These are phyloP conservation scores for Pyrenopolyporus hunteri DNA, from an alignment of 495 filamentous ascomycete genomes.

Conservation along the genomic window DNA sequence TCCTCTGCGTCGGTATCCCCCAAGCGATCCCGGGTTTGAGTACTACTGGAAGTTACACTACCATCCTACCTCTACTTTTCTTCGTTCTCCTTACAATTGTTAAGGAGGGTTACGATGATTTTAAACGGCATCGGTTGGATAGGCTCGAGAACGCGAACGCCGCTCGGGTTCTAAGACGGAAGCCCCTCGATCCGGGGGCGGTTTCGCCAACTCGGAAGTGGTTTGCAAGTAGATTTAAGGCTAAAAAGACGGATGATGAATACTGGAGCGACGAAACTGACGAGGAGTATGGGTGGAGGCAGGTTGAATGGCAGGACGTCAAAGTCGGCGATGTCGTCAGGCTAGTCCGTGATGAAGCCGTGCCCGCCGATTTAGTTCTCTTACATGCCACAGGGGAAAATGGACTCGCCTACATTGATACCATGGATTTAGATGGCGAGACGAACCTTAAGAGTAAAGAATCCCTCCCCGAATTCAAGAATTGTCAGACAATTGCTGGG, in stretches of 20 bases:
- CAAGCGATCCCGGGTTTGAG: slow-evolving; percentile 89
- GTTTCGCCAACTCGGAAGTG: slow-evolving; percentile 23
- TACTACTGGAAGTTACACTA: slow-evolving; percentile 89
- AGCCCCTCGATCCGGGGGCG: neutral
- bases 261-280: slow-evolving; percentile 29
- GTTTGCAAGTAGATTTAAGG: slow-evolving; percentile 17
- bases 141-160: slow-evolving; percentile 81
- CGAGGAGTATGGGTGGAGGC: slow-evolving; percentile 59
- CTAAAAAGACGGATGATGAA: neutral
- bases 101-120: slow-evolving; percentile 91
- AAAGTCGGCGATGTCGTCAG: slow-evolving; percentile 82
- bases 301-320: slow-evolving; percentile 78
- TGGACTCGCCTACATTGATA: slow-evolving; percentile 85
- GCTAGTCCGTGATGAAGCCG: slow-evolving; percentile 74
- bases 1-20: slow-evolving; percentile 82
- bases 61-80: slow-evolving; percentile 79
- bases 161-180: slow-evolving; percentile 59
- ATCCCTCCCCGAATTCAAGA: slow-evolving; percentile 51
- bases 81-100: slow-evolving; percentile 87
- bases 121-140: slow-evolving; percentile 80
- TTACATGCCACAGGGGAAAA: slow-evolving; percentile 78
- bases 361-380: slow-evolving; percentile 81
- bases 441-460: slow-evolving; percentile 80
- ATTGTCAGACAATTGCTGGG: slow-evolving; percentile 64
- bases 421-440: slow-evolving; percentile 95